Conservation (phyloP, 2,329 filamentous ascomycete genomes). For the Paracoccidioides lutzii region DNA sequence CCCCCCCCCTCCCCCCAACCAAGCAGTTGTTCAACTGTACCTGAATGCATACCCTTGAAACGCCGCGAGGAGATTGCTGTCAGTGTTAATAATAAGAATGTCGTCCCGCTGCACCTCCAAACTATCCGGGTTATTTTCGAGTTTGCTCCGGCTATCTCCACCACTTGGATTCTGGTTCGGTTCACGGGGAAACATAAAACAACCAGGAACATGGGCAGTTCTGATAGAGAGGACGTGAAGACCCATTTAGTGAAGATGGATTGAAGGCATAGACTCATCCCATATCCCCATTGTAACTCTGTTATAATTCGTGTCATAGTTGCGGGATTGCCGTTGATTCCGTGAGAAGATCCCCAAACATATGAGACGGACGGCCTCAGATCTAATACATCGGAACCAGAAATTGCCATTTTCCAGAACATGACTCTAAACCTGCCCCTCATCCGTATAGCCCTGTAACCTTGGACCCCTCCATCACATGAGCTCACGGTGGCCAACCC, state of each 20-base stretch:
- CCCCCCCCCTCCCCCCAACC: too few species aligned
- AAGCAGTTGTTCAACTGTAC: too few species aligned
- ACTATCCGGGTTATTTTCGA: constrained; percentile 1
- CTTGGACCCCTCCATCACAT: too few species aligned
- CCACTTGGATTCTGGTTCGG: background rate
- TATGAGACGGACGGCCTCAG: background rate
- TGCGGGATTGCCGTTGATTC: background rate
- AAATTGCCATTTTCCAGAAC: too few species aligned
- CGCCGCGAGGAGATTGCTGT: background rate
- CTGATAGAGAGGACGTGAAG: too few species aligned
- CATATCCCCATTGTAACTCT: too few species aligned
- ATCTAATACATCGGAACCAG: too few species aligned
- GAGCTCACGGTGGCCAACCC: too few species aligned
- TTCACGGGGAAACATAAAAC: background rate
- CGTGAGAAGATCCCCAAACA: background rate
- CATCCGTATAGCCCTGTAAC: background rate
- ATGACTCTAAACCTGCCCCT: too few species aligned
- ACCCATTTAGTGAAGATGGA: too few species aligned
- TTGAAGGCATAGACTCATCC: too few species aligned
- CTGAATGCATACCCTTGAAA: background rate
- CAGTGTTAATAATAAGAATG: background rate
- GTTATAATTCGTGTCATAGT: too few species aligned
- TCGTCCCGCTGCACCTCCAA: background rate
- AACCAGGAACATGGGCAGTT: background rate
- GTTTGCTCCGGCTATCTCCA: background rate